Conservation (phyloP, 495 filamentous ascomycete species). For the Tetracladium setigerum region DNA sequence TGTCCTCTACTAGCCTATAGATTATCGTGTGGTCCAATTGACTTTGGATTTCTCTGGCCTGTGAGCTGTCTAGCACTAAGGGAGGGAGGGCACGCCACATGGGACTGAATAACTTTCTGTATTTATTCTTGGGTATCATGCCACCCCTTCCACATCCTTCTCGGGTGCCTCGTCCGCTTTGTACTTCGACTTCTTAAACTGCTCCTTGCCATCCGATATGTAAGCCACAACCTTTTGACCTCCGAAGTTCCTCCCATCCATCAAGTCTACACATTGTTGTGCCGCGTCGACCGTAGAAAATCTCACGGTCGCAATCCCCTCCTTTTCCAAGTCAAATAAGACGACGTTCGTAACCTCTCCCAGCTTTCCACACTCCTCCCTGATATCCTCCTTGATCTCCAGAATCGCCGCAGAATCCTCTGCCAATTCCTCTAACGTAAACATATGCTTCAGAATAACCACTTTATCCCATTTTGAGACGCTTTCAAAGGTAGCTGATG, state of each 20-base stretch:
- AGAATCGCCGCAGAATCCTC: constrained; percentile 76
- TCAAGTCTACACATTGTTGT: constrained; percentile 48
- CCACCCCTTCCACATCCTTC: too few species aligned
- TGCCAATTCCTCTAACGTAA: constrained; percentile 77
- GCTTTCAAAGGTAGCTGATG: constrained; percentile 44
- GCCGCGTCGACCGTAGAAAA: constrained; percentile 67
- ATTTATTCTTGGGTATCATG: not conserved
- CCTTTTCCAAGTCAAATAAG: constrained; percentile 80
- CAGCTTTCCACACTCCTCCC: constrained; percentile 80
- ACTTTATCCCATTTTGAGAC: constrained; percentile 63
- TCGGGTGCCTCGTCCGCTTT: constrained; percentile 29
- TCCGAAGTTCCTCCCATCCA: constrained; percentile 74
- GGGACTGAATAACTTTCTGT: too few species aligned
- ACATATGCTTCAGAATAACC: constrained; percentile 91
- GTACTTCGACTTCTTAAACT: constrained; percentile 61
- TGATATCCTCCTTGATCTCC: constrained; percentile 92
- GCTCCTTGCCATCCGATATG: constrained; percentile 65
- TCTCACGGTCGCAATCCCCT: constrained; percentile 77
- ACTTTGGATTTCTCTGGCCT: too few species aligned
- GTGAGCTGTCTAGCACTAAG: too few species aligned
- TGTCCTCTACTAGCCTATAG: too few species aligned
- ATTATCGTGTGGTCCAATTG: too few species aligned
- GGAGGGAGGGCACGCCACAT: too few species aligned
- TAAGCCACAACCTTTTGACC: constrained; percentile 69
- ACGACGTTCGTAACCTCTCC: constrained; percentile 87